A percentile compares a stretch with the other conserved stretches of the same genome.
Evolutionary conservation across 192 early-diverging fungal genomes (phyloP).

Genomic region (Backusella mclennaniae): DNA sequence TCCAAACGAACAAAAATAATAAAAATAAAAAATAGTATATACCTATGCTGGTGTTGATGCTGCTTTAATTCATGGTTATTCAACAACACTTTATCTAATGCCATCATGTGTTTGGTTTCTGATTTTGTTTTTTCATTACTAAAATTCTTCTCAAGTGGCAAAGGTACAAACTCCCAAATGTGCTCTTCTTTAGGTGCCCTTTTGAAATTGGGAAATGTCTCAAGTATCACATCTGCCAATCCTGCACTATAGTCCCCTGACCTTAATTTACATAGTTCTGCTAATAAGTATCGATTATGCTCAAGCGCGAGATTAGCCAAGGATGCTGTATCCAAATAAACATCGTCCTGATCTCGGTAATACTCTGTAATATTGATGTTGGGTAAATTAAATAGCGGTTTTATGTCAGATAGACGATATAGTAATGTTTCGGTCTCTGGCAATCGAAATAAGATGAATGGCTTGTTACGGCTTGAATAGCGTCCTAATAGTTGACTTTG

Average conservation of each 20-base stretch:
- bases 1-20: background rate
- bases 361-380: background rate
- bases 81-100: constrained; percentile 31
- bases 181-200: constrained; percentile 14
- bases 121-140: background rate
- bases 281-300: constrained; percentile 26
- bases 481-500: no score
- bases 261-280: constrained; percentile 35
- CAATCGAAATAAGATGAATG: no score
- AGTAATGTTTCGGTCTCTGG: background rate
- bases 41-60: background rate
- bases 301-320: constrained; percentile 28
- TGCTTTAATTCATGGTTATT: background rate
- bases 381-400: constrained; percentile 4
- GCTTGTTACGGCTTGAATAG: no score
- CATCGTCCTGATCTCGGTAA: constrained; percentile 26
- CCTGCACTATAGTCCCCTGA: constrained; percentile 15
- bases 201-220: constrained; percentile 11
- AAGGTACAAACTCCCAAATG: constrained; percentile 11
- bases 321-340: constrained; percentile 31
- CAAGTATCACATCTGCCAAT: constrained; percentile 12
- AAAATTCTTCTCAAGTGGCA: background rate
- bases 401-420: constrained; percentile 4
- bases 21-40: background rate
- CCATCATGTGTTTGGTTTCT: constrained; percentile 24